phyloP scores from a whole-genome alignment of 371 early-diverging fungal species.

The Zancudomyces culisetae region DNA sequence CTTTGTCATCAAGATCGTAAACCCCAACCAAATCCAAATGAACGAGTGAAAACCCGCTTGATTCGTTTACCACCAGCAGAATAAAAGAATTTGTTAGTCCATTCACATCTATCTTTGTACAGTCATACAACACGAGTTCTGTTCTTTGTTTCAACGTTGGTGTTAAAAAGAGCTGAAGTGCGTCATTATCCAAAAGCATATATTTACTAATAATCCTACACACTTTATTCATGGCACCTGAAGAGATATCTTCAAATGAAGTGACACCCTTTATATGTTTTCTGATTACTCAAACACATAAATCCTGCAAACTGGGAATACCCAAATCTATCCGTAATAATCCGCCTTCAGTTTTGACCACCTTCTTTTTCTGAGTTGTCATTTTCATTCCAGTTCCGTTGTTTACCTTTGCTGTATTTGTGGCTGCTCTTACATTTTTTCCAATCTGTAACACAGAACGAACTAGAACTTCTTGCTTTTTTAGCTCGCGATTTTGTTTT shows the following conservation, averaged over 20 bases:
- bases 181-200: constrained; percentile 40
- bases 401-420: constrained; percentile 3
- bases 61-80: too few species aligned
- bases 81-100: constrained; percentile 36
- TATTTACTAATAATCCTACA: constrained; percentile 59
- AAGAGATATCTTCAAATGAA: constrained; percentile 57
- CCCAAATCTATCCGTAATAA: constrained; percentile 16
- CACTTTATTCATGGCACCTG: constrained; percentile 42
- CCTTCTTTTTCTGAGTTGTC: constrained; percentile 14
- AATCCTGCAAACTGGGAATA: constrained; percentile 60
- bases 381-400: neutral
- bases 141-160: constrained; percentile 29
- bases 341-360: constrained; percentile 49
- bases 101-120: constrained; percentile 39
- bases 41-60: too few species aligned
- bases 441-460: neutral
- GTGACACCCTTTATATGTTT: constrained; percentile 56
- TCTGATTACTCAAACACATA: constrained; percentile 37
- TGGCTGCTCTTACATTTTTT: constrained; percentile 5
- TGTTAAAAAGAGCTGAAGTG: constrained; percentile 50
- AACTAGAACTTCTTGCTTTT: constrained; percentile 12
- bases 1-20: constrained; percentile 32
- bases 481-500: constrained; percentile 5
- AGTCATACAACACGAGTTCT: constrained; percentile 51
- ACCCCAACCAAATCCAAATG: constrained; percentile 36